Conservation (phyloP, 257 asterid genomes). For the Coffea eugenioides region DNA sequence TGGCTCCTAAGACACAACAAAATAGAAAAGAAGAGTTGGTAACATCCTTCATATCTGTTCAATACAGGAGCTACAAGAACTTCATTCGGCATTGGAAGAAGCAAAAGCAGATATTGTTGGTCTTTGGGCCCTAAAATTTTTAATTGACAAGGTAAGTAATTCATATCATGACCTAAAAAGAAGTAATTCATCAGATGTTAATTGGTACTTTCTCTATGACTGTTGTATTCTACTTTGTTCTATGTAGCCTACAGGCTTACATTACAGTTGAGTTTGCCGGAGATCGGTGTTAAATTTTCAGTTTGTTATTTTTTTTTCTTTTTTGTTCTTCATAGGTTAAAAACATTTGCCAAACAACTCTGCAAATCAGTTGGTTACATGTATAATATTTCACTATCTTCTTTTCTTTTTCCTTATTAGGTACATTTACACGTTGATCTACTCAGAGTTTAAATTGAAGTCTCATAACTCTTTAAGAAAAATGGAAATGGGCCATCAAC, state of each 20-base stretch:
- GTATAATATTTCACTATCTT: neutral
- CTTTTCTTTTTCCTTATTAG: neutral
- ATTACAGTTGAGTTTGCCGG: neutral
- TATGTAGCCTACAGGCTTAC: neutral
- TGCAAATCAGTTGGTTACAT: neutral
- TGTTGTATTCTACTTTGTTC: neutral
- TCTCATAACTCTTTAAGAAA: too few relatives aligned
- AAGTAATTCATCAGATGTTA: slow-evolving; percentile 6
- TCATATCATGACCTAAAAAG: neutral
- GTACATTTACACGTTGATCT: neutral
- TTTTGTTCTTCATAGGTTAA: neutral
- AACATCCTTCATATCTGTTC: neutral
- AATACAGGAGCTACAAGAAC: slow-evolving; percentile 87
- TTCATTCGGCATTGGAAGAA: slow-evolving; percentile 93
- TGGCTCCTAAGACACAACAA: neutral
- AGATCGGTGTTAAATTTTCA: neutral
- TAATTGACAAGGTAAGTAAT: slow-evolving; percentile 55
- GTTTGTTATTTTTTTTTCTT: too few relatives aligned
- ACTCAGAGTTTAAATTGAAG: too few relatives aligned
- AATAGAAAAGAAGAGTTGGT: neutral
- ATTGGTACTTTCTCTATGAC: neutral
- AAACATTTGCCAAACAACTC: neutral
- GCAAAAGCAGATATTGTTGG: slow-evolving; percentile 99
- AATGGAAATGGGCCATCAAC: too few relatives aligned
- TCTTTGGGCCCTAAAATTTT: slow-evolving; percentile 92